Base-by-base conservation (phyloP, 495 filamentous ascomycete genomes). In the Cetradonia linearis region DNA sequence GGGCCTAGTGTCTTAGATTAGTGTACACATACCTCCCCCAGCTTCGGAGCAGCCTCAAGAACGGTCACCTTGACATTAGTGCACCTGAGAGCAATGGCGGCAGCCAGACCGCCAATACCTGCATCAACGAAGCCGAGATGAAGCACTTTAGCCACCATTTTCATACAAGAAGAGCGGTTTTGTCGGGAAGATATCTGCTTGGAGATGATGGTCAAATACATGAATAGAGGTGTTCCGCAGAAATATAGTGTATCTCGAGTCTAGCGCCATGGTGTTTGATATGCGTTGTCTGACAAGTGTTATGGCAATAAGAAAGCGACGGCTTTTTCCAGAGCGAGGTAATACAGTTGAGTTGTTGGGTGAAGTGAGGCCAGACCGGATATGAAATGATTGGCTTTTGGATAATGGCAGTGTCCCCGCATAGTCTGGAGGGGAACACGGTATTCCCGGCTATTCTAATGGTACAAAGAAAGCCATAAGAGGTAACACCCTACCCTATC, bases 71-170 rank as follows among this genome's bases (percentile, higher is more conserved):
- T 64, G 65, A 87, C 84, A 38, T 85, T 85, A n/a, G 83, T 78
- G 28, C 86, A 78, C 13, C 77, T 76, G 30, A 83, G 73, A 11
- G 84, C 73, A 62, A 87, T 85, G 1, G 83, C 82, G 2, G 79
- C 78, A 11, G 79, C 79, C 50, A 90, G 74, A 8, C 86, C 86
- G n/a, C 83, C 83, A 36, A 89, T 80, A 20, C 86, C 86, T 9
- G 83, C 86, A 20, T 86, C 86, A 25, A 86, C 73, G 3, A 89
- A 75, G 33, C 81, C 75, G 55, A 84, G 69, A 34, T 73, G 72
- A 11, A 82, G 57, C 28, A 50, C 40, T 25, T 42, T 20, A 18
- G 20, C 14, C 13, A 38, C 53, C 60, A 62, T 62, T 27, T 6
- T 33, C 9, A 37, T 57, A 36, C 23, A 25, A 57, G 23, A 42